These are phyloP conservation scores for Trebouxia sp. DNA, from an alignment of 139 green algal species.

Conservation along the genomic window DNA sequence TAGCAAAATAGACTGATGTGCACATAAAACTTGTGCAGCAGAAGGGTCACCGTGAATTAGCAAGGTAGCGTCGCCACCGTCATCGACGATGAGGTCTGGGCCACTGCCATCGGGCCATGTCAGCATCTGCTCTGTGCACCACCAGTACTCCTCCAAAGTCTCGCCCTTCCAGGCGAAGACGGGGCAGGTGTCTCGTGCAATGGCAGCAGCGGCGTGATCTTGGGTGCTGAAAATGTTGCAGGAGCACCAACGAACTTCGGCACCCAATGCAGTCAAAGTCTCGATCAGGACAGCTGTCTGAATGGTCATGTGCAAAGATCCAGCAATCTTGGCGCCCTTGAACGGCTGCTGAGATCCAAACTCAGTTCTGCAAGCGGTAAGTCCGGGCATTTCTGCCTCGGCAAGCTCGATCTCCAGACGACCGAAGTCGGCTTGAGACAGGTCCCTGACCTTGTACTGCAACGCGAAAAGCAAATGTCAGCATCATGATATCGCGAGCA, in stretches of 20 bases:
- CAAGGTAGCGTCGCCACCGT: constrained; percentile 98
- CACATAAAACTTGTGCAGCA: neutral
- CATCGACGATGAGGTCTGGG: constrained; percentile 96
- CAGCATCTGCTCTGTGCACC: constrained; percentile 95
- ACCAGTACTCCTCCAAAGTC: constrained; percentile 99
- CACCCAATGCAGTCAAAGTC: constrained; percentile 94
- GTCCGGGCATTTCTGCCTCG: constrained; percentile 98
- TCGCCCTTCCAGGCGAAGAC: constrained; percentile 99
- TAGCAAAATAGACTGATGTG: neutral
- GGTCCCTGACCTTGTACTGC: constrained; percentile 96
- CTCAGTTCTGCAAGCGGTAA: constrained; percentile 94
- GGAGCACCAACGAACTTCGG: constrained; percentile 96
- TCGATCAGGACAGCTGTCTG: constrained; percentile 99
- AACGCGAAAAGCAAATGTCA: neutral
- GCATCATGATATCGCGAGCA: neutral
- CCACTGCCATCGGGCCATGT: constrained; percentile 86
- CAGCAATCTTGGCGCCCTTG: constrained; percentile 91
- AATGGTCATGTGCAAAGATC: constrained; percentile 99
- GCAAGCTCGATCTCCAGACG: constrained; percentile 98
- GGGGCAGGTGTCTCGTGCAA: constrained; percentile 92
- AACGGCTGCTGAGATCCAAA: constrained; percentile 93
- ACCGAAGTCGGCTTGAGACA: constrained; percentile 96
- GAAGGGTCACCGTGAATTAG: constrained; percentile 91
- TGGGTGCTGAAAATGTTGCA: constrained; percentile 99
- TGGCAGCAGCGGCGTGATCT: constrained; percentile 97